Evolutionary conservation across 2,329 filamentous ascomycete species (phyloP).

Genomic region (Botryotinia globosa): DNA sequence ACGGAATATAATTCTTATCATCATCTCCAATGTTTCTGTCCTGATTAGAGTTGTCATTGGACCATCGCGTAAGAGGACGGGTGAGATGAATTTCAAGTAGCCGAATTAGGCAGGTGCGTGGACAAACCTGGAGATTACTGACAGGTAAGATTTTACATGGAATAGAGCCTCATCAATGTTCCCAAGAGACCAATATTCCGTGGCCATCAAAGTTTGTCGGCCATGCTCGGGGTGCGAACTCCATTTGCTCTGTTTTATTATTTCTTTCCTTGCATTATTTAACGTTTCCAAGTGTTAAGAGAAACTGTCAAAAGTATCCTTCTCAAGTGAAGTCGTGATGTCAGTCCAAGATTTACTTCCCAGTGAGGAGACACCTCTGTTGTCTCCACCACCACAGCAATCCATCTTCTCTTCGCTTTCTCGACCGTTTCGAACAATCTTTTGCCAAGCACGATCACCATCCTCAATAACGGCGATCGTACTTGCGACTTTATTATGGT

Average conservation of each 20-base stretch:
- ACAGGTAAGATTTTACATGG: not conserved
- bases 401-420: not conserved
- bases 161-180: not conserved
- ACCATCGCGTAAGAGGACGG: not conserved
- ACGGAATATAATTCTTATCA: not conserved
- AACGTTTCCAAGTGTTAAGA: not conserved
- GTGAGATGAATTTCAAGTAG: not conserved
- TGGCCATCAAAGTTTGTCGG: not conserved
- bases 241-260: not conserved
- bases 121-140: not conserved
- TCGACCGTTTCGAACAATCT: not conserved
- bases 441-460: conserved; percentile 27
- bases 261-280: not conserved
- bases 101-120: not conserved
- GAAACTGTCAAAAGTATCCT: not conserved
- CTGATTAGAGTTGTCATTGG: not conserved
- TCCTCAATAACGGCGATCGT: conserved; percentile 39
- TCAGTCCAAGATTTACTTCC: not conserved
- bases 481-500: conserved; percentile 37
- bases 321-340: not conserved
- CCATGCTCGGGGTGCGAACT: not conserved
- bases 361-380: not conserved
- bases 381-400: not conserved
- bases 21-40: not conserved
- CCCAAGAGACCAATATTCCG: not conserved